Base-by-base conservation (phyloP, 2,329 filamentous ascomycete genomes). In the Penicillium sp. region DNA sequence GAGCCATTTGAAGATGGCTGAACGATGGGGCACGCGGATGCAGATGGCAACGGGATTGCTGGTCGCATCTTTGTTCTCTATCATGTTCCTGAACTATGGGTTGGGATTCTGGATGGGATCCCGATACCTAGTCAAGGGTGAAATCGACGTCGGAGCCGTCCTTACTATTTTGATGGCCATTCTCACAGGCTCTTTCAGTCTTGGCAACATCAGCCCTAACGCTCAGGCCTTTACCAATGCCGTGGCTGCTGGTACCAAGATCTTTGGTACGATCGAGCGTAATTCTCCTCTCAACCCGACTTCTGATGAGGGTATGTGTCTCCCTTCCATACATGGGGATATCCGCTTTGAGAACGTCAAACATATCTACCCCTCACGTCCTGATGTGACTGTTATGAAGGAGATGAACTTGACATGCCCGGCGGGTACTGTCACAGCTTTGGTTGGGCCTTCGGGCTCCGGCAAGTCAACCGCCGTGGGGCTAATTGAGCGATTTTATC, bases 401-500 rank as follows among this genome's bases (percentile, higher is more conserved):
- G 87, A 88, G 62, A 90, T 98, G 55, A 90, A 81, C 55, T 83
- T 99, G 1, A 75, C 83, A 1, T 88, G 98, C 37, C 92, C 92
- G 1, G 90, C 93, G 3, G 93, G 93, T 21, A 96, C 96, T 78
- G 92, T 90, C 19, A 96, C 93, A 2, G 95, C 95, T 1, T 80
- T 99, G 8, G 95, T 99, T 6, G 95, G 95, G 57, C 91, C 93
- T 0, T 98, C 93, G 11, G 95, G 93, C 11, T 96, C 90, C 39
- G 95, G 95, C 48, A 99, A 98, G 77, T 93, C 89, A 68, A 98
- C 95, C 0, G 93, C 98, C 60, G 89, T 98, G 27, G 93, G 93
- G 13, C 81, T 99, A 21, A 87, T 98, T 1, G 93, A 98, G 76
- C 86, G 95, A 19, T 98, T 98, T 74, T 99, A 99, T 72, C 87